phyloP scores from a whole-genome alignment of 768 basidiomycete genomes.

The Phlegmacium glaucopus region DNA sequence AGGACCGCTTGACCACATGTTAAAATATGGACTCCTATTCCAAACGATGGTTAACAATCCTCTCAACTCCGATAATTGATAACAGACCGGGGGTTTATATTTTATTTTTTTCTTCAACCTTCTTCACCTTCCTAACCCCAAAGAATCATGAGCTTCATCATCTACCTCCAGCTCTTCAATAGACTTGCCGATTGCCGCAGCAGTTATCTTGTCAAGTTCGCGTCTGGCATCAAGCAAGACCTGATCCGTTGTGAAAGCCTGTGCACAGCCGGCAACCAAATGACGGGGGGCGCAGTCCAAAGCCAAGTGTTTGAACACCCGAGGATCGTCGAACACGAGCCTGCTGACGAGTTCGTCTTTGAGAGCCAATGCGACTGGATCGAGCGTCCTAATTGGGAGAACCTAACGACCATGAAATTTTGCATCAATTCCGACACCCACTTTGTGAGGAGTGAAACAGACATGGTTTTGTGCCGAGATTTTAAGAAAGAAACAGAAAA shows the following conservation, averaged over 20 bases:
- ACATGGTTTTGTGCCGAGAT: too few species aligned
- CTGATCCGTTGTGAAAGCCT: not conserved
- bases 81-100: conserved; percentile 8
- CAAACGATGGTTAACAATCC: not conserved
- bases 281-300: not conserved
- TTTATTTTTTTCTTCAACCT: conserved; percentile 10
- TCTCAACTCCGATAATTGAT: not conserved
- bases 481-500: too few species aligned
- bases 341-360: conserved; percentile 8
- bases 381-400: conserved; percentile 3
- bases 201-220: conserved; percentile 5
- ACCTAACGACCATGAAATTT: conserved; percentile 5
- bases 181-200: conserved; percentile 4
- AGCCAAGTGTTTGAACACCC: conserved; percentile 6
- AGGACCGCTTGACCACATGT: too few species aligned
- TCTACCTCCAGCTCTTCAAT: conserved; percentile 3
- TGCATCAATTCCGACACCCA: conserved; percentile 1
- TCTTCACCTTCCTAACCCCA: not conserved
- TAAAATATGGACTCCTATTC: conserved; percentile 8
- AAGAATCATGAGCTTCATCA: conserved; percentile 4
- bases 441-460: too few species aligned
- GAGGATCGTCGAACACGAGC: conserved; percentile 7
- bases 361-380: conserved; percentile 6
- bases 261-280: conserved; percentile 3
- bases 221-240: not conserved